Evolutionary conservation across 257 asterid genomes (phyloP).

Genomic region (Solanum rostratum): DNA sequence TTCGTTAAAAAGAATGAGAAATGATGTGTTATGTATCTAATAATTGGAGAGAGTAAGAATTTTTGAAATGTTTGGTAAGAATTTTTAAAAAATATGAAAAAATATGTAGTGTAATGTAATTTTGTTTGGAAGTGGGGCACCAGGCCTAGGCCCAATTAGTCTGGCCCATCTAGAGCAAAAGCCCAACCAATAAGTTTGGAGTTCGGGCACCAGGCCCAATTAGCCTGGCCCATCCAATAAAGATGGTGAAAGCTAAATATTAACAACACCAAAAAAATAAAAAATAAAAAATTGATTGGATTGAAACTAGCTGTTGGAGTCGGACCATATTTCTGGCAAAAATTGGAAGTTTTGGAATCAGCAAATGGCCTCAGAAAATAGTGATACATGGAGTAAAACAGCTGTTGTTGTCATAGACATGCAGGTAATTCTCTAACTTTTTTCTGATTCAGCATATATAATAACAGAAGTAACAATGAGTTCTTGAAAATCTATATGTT

Average conservation of each 20-base stretch:
- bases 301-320: not conserved
- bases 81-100: too few species aligned
- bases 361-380: conserved; percentile 35
- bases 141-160: not conserved
- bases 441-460: not conserved
- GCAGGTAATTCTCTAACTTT: conserved; percentile 40
- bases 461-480: not conserved
- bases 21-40: too few species aligned
- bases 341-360: not conserved
- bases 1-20: too few species aligned
- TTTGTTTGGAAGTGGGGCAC: too few species aligned
- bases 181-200: not conserved
- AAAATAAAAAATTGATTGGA: not conserved
- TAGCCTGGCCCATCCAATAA: not conserved
- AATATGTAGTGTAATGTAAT: too few species aligned
- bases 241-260: not conserved
- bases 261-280: too few species aligned
- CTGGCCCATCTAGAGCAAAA: not conserved
- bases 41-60: too few species aligned
- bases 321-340: not conserved
- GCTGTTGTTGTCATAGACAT: conserved; percentile 84
- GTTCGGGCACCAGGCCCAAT: not conserved
- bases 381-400: conserved; percentile 44
- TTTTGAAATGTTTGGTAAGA: too few species aligned
- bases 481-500: not conserved